A percentile compares a stretch with the other conserved stretches of the same genome.
Evolutionary conservation across 164 flowering plant genomes (phyloP).

Genomic region (Malania oleifera): DNA sequence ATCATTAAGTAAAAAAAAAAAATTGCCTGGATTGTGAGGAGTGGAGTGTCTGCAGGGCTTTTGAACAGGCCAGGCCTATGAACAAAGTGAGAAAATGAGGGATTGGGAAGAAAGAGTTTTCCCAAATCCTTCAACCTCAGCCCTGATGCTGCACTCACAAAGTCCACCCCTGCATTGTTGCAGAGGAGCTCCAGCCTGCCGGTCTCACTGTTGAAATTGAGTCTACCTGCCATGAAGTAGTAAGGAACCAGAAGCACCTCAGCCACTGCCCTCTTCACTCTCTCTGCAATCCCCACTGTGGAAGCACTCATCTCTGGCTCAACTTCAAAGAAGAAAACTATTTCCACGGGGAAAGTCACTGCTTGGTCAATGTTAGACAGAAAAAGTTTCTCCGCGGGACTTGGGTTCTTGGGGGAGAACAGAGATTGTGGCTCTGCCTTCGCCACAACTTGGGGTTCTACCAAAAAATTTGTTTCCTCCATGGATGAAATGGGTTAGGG

Average conservation of each 20-base stretch:
- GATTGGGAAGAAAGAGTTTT: conserved; percentile 33
- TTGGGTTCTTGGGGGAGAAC: conserved; percentile 32
- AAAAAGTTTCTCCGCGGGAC: conserved; percentile 25
- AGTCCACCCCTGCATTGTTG: conserved; percentile 36
- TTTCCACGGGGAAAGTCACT: conserved; percentile 39
- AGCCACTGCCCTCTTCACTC: conserved; percentile 30
- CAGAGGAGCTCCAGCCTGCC: conserved; percentile 39
- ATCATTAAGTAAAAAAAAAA: too few species aligned
- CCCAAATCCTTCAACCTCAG: conserved; percentile 37
- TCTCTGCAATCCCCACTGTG: conserved; percentile 20
- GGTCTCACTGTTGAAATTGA: conserved; percentile 24
- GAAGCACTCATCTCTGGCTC: conserved; percentile 3
- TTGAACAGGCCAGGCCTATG: conserved; percentile 23
- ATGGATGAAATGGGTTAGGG: too few species aligned
- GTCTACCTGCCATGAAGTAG: conserved; percentile 51
- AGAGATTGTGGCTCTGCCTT: conserved; percentile 30
- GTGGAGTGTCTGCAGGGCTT: conserved; percentile 23
- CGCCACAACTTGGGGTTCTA: conserved; percentile 25
- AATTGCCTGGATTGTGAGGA: conserved; percentile 41
- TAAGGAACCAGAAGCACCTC: conserved; percentile 36
- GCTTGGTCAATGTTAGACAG: conserved; percentile 46
- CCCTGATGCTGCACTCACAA: conserved; percentile 34
- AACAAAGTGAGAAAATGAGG: conserved; percentile 30
- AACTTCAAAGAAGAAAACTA: conserved; percentile 32
- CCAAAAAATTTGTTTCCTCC: too few species aligned